Conservation (phyloP, 192 early-diverging fungal genomes). For the Chytriomyces hyalinus region DNA sequence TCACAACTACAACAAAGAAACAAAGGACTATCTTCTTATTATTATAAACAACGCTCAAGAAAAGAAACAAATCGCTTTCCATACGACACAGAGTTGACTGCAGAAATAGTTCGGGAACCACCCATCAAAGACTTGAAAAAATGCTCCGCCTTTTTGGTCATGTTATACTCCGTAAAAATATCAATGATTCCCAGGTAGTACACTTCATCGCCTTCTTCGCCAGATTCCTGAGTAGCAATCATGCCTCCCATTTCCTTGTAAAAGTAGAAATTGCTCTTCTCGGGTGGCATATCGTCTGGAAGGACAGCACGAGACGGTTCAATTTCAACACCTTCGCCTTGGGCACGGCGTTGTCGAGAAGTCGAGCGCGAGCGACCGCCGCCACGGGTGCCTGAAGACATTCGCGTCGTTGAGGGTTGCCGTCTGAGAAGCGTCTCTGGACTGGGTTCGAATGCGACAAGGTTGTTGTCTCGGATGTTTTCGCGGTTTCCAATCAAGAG, state of each 20-base stretch:
- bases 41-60: constrained; percentile 57
- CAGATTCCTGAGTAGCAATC: constrained; percentile 65
- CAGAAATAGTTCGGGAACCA: constrained; percentile 80
- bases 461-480: constrained; percentile 89
- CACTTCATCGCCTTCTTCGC: constrained; percentile 65
- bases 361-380: not conserved
- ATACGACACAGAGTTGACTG: constrained; percentile 84
- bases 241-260: constrained; percentile 92
- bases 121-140: constrained; percentile 85
- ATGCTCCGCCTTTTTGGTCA: constrained; percentile 87
- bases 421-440: constrained; percentile 37
- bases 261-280: constrained; percentile 78
- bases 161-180: constrained; percentile 94
- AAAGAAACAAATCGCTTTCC: constrained; percentile 88
- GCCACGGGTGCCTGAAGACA: constrained; percentile 65
- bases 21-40: not conserved
- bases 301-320: constrained; percentile 19
- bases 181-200: constrained; percentile 99
- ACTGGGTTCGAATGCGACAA: constrained; percentile 82
- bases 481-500: constrained; percentile 74
- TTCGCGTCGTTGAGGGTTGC: not conserved
- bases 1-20: not conserved
- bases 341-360: not conserved
- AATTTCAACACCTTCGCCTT: constrained; percentile 43
- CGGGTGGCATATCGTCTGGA: constrained; percentile 32